Evolutionary conservation across 768 basidiomycete species (phyloP).

Genomic region (Floccularia luteovirens): DNA sequence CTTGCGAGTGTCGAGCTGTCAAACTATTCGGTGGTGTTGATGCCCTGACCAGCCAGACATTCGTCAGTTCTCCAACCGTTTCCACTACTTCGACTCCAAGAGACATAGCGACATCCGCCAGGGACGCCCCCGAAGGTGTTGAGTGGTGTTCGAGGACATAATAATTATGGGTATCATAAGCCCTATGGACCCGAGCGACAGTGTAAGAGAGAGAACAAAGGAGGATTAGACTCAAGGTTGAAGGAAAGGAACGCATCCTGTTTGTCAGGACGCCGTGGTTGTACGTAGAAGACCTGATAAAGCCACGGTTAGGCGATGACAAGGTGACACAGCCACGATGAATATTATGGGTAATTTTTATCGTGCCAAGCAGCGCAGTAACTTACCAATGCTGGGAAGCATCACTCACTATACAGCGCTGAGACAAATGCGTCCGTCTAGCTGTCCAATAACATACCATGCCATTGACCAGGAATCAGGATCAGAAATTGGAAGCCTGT

Average conservation of each 20-base stretch:
- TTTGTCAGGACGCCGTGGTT: conserved; percentile 2
- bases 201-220: conserved; percentile 20
- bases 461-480: too few species aligned
- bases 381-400: too few species aligned
- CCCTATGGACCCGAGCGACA: conserved; percentile 36
- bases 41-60: conserved; percentile 79
- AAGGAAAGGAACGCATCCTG: conserved; percentile 20
- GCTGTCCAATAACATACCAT: too few species aligned
- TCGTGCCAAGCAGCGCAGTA: too few species aligned
- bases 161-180: conserved; percentile 68
- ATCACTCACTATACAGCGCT: too few species aligned
- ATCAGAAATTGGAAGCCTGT: too few species aligned
- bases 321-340: too few species aligned
- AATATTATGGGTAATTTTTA: too few species aligned
- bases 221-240: conserved; percentile 24
- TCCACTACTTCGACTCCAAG: conserved; percentile 85
- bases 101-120: conserved; percentile 47
- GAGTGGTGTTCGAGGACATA: conserved; percentile 72
- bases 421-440: too few species aligned
- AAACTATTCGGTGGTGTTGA: conserved; percentile 25
- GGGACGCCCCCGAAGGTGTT: conserved; percentile 31
- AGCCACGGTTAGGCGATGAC: too few species aligned
- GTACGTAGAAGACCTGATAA: too few species aligned
- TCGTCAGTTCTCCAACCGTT: conserved; percentile 71
- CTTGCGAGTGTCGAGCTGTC: conserved; percentile 21